phyloP scores from a whole-genome alignment of 78 protist species.

The slime mould (Dictyostelium discoideum) region dicty_2.7 NC_007088.5:5864001-5864500 shows the following conservation, averaged over 20 bases:
- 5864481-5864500: no score
- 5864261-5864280: not conserved
- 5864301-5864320: not conserved
- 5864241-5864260: not conserved
- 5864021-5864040: not conserved
- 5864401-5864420: not conserved
- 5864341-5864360: not conserved
- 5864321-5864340: not conserved
- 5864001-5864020: not conserved
- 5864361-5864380: not conserved
- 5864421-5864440: not conserved
- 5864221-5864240: not conserved
- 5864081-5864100: not conserved
- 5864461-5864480: no score
- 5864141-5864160: constrained; percentile 79
- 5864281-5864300: not conserved
- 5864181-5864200: not conserved
- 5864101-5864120: not conserved
- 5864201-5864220: not conserved
- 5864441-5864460: not conserved
- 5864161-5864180: constrained; percentile 32
- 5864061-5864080: not conserved
- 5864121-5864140: constrained; percentile 23
- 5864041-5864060: not conserved
- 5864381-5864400: no score